These are phyloP conservation scores for Boletus reticulatus DNA, from an alignment of 768 basidiomycete genomes.

Conservation along the genomic window DNA sequence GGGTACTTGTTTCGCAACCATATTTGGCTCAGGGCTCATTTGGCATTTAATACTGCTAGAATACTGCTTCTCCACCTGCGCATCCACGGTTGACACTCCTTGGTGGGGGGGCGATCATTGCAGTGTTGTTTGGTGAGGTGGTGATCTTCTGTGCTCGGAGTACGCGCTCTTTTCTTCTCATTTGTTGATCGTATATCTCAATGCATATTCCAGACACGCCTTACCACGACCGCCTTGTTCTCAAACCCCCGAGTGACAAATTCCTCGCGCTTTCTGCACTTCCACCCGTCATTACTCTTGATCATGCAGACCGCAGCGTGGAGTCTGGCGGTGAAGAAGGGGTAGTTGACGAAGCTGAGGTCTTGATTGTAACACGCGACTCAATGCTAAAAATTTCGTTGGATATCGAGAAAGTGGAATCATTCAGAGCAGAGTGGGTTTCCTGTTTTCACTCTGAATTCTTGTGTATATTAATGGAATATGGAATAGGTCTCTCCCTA, in stretches of 20 bases:
- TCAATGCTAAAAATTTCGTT: slow-evolving; percentile 67
- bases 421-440: slow-evolving; percentile 64
- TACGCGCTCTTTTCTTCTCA: slow-evolving; percentile 21
- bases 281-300: slow-evolving; percentile 18
- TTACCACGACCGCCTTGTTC: slow-evolving; percentile 68
- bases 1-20: slow-evolving; percentile 24
- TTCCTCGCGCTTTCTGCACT: slow-evolving; percentile 69
- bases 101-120: slow-evolving; percentile 54
- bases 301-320: slow-evolving; percentile 15
- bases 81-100: slow-evolving; percentile 68
- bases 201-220: slow-evolving; percentile 49
- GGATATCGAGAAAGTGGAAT: slow-evolving; percentile 57
- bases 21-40: not conserved
- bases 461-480: not conserved
- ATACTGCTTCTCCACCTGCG: slow-evolving; percentile 63
- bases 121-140: slow-evolving; percentile 74
- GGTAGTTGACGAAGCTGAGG: slow-evolving; percentile 12
- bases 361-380: slow-evolving; percentile 53
- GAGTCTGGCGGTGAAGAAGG: slow-evolving; percentile 6
- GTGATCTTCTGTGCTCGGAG: slow-evolving; percentile 70
- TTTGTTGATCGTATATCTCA: not conserved
- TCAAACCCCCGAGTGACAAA: slow-evolving; percentile 66
- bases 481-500: slow-evolving; percentile 58
- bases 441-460: not conserved
- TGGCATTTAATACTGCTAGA: slow-evolving; percentile 42